These are phyloP conservation scores for Kwoniella sp. DNA, from an alignment of 768 basidiomycete genomes.

Conservation along the genomic window DNA sequence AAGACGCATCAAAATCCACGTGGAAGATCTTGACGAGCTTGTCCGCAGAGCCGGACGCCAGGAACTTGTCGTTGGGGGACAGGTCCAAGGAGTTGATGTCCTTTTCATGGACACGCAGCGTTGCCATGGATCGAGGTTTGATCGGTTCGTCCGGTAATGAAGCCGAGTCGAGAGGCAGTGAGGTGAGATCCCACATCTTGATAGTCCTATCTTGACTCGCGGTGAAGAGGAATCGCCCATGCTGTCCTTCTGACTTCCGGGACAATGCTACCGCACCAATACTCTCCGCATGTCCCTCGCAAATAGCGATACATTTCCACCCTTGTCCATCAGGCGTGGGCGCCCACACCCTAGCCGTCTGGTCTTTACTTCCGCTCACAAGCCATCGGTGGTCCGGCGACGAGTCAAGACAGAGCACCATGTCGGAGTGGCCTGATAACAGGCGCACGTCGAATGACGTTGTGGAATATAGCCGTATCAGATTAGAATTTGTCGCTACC, in stretches of 20 bases:
- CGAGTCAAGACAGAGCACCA: constrained; percentile 81
- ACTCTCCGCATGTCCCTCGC: constrained; percentile 92
- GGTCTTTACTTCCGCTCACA: constrained; percentile 92
- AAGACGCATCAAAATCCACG: constrained; percentile 63
- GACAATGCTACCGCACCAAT: constrained; percentile 86
- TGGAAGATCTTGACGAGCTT: constrained; percentile 88
- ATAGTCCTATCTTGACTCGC: constrained; percentile 96
- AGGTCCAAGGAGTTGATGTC: constrained; percentile 97
- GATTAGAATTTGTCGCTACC: constrained; percentile 94
- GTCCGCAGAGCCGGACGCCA: constrained; percentile 95
- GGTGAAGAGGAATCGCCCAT: constrained; percentile 76
- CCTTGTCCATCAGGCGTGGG: constrained; percentile 55
- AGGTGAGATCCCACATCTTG: constrained; percentile 93
- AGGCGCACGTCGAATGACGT: constrained; percentile 77
- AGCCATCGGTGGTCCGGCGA: constrained; percentile 70
- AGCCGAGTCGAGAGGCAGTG: constrained; percentile 24
- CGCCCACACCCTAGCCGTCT: constrained; percentile 82
- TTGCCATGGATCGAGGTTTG: constrained; percentile 75
- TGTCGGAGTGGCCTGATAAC: constrained; percentile 84
- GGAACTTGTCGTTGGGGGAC: constrained; percentile 79
- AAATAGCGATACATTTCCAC: constrained; percentile 79
- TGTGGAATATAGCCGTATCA: constrained; percentile 85
- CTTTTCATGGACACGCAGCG: constrained; percentile 92
- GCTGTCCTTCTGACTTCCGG: constrained; percentile 57
- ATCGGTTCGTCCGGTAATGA: constrained; percentile 59